Percentiles rank a stretch among this genome's conserved stretches.
phyloP scores from a whole-genome alignment of 2,329 filamentous ascomycete species.

The Aspergillus fumigatus region DNA sequence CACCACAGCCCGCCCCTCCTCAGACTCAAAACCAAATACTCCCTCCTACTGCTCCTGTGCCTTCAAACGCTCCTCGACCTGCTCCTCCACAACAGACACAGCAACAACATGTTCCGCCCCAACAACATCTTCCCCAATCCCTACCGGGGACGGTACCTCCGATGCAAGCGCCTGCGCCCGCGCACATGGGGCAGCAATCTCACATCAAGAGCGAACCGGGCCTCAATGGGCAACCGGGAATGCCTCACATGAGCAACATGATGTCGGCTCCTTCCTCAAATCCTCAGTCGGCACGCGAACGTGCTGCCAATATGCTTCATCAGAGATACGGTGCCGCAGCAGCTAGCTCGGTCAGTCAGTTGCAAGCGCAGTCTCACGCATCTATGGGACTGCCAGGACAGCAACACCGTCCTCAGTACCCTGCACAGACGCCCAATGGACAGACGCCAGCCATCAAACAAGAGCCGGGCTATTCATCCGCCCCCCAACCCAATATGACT shows the following conservation, averaged over 20 bases:
- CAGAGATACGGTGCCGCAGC: conserved; percentile 43
- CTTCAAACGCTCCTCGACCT: conserved; percentile 42
- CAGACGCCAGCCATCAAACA: conserved; percentile 42
- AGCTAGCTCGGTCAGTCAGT: conserved; percentile 40
- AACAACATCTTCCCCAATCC: conserved; percentile 32
- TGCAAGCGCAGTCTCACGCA: conserved; percentile 39
- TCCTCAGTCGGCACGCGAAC: conserved; percentile 50
- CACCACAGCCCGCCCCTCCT: conserved; percentile 52
- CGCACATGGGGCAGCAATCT: conserved; percentile 28
- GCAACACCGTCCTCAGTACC: conserved; percentile 22
- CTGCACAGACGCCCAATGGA: conserved; percentile 33
- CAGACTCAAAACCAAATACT: conserved; percentile 38
- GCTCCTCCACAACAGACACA: conserved; percentile 25
- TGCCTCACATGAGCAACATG: conserved; percentile 33
- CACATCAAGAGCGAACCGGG: conserved; percentile 53
- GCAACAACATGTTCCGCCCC: conserved; percentile 35
- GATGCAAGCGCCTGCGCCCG: conserved; percentile 18
- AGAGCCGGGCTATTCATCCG: conserved; percentile 32
- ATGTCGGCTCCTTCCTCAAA: conserved; percentile 34
- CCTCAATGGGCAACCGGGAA: conserved; percentile 31
- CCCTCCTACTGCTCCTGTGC: conserved; percentile 36
- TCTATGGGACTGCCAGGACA: conserved; percentile 34
- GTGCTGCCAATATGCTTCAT: conserved; percentile 49
- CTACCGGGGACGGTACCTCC: conserved; percentile 25
- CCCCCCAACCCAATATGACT: conserved; percentile 38